Evolutionary conservation across 495 filamentous ascomycete genomes (phyloP).

Genomic region (Talaromyces stipitatus): DNA sequence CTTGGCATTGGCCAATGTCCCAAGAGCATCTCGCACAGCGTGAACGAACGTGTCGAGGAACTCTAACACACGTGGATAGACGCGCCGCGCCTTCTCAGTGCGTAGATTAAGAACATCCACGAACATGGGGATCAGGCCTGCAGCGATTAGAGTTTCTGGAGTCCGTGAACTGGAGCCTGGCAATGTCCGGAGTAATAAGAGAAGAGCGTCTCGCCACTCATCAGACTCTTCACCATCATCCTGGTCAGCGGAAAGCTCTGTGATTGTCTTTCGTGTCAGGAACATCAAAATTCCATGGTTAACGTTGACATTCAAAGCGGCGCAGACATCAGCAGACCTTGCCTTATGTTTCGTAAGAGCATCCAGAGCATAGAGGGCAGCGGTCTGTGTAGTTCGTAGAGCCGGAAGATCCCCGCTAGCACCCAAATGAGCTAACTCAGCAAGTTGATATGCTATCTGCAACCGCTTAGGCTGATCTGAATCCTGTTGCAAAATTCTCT

Average conservation of each 20-base stretch:
- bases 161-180: constrained; percentile 60
- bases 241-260: constrained; percentile 59
- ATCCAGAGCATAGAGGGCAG: constrained; percentile 73
- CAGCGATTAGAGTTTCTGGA: constrained; percentile 67
- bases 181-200: constrained; percentile 71
- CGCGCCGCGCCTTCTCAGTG: constrained; percentile 72
- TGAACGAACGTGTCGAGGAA: constrained; percentile 87
- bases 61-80: constrained; percentile 68
- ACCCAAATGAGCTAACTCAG: constrained; percentile 74
- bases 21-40: constrained; percentile 70
- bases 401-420: constrained; percentile 57
- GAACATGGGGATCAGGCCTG: constrained; percentile 80
- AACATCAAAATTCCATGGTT: constrained; percentile 97
- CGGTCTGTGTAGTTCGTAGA: constrained; percentile 70
- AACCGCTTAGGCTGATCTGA: constrained; percentile 83
- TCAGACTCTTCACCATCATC: constrained; percentile 54
- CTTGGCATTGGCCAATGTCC: constrained; percentile 65
- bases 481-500: constrained; percentile 81
- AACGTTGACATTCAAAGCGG: constrained; percentile 83
- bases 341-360: constrained; percentile 69
- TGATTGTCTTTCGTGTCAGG: constrained; percentile 80
- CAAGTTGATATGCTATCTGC: constrained; percentile 86
- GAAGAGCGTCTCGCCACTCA: constrained; percentile 83
- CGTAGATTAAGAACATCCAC: constrained; percentile 83
- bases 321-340: constrained; percentile 71